A percentile compares a stretch with the other conserved stretches of the same genome.
phyloP scores from a whole-genome alignment of 805 yeast species.

The Zygosaccharomyces siamensis region DNA sequence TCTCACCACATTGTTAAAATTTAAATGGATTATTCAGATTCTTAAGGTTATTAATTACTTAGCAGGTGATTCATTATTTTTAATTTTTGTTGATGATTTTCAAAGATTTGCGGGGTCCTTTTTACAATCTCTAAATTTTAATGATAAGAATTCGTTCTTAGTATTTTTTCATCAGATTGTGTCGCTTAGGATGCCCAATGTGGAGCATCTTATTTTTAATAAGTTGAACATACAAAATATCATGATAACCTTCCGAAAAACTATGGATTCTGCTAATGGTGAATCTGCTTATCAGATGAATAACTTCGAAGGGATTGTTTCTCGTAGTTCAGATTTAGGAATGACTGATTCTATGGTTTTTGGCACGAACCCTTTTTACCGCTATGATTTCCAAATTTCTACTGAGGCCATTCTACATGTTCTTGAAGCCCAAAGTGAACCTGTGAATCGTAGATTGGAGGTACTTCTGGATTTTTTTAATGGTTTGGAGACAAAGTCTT shows the following conservation, averaged over 20 bases:
- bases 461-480: slow-evolving; percentile 6
- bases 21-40: slow-evolving; percentile 19
- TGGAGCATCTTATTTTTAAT: slow-evolving; percentile 7
- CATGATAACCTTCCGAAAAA: slow-evolving; percentile 1
- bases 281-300: background rate
- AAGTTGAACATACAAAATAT: slow-evolving; percentile 5
- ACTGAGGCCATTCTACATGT: slow-evolving; percentile 8
- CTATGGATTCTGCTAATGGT: background rate
- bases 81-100: slow-evolving; percentile 11
- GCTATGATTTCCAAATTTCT: slow-evolving; percentile 1
- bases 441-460: background rate
- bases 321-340: background rate
- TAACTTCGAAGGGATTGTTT: slow-evolving; percentile 3
- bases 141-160: slow-evolving; percentile 1
- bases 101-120: slow-evolving; percentile 8
- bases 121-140: background rate
- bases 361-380: background rate
- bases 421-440: slow-evolving; percentile 1
- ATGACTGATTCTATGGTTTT: background rate
- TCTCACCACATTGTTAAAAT: background rate
- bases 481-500: slow-evolving; percentile 4
- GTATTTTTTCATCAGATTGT: slow-evolving; percentile 6
- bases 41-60: slow-evolving; percentile 12
- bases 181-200: slow-evolving; percentile 3
- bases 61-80: slow-evolving; percentile 14